A percentile compares a stretch with the other conserved stretches of the same genome.
Conservation (phyloP, 768 basidiomycete genomes). For the Psilocybe azurescens region DNA sequence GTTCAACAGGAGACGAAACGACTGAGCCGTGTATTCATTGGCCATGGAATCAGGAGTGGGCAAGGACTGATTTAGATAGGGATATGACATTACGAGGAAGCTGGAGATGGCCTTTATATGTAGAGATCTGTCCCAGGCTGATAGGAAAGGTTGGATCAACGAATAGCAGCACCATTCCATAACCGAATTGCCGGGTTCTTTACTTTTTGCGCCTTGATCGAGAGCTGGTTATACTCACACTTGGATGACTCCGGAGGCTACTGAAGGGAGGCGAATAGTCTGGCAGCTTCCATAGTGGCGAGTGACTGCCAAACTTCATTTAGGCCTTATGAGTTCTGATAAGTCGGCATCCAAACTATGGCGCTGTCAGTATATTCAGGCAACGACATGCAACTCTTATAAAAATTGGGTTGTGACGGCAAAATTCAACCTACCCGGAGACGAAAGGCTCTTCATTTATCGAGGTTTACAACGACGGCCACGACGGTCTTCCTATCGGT, state of each 20-base stretch:
- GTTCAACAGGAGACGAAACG: constrained; percentile 80
- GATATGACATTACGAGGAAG: not conserved
- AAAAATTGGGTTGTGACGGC: too few relatives aligned
- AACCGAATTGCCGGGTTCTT: not conserved
- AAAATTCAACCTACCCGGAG: too few relatives aligned
- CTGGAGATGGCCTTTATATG: not conserved
- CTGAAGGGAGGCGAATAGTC: not conserved
- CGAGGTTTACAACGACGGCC: too few relatives aligned
- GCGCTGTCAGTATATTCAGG: too few relatives aligned
- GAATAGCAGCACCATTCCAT: constrained; percentile 5
- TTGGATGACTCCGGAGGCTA: too few relatives aligned
- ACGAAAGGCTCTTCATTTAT: too few relatives aligned
- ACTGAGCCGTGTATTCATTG: constrained; percentile 35
- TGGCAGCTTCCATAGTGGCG: not conserved
- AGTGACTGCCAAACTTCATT: not conserved
- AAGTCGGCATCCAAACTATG: not conserved
- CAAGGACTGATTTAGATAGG: not conserved
- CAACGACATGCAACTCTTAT: too few relatives aligned
- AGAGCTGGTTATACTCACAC: too few relatives aligned
- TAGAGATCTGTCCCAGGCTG: not conserved
- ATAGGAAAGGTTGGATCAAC: not conserved
- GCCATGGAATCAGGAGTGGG: not conserved
- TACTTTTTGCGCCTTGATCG: not conserved
- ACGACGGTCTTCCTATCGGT: too few relatives aligned
- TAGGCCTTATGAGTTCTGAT: not conserved